Percentiles rank a stretch among this genome's conserved stretches.
phyloP scores from a whole-genome alignment of 176 grass and related monocot species.

The Saccharum spontaneum region DNA sequence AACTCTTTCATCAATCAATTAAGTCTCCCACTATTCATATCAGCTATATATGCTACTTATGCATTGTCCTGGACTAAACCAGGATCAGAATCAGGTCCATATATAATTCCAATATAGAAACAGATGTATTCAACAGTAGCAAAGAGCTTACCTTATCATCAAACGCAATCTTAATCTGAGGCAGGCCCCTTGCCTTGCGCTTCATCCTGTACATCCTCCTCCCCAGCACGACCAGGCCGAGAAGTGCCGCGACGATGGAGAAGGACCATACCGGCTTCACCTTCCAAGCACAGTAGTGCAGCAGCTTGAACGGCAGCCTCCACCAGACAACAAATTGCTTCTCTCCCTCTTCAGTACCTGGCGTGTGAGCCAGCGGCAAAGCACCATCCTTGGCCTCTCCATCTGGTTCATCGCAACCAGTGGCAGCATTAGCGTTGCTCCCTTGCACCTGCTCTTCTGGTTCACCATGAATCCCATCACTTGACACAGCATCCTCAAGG shows the following conservation, averaged over 20 bases:
- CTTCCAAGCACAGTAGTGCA: constrained; percentile 58
- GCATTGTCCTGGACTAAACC: neutral
- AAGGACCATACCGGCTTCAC: constrained; percentile 67
- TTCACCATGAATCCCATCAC: neutral
- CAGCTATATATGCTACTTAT: neutral
- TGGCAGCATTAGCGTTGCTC: neutral
- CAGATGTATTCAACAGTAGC: neutral
- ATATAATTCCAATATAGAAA: neutral
- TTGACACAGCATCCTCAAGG: neutral
- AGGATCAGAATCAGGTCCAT: neutral
- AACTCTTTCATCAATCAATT: neutral
- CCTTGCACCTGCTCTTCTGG: neutral
- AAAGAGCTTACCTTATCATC: constrained; percentile 61
- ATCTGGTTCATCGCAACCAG: neutral
- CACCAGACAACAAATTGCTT: constrained; percentile 37
- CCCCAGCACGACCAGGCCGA: constrained; percentile 53
- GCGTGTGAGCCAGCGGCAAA: constrained; percentile 21
- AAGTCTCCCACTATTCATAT: neutral
- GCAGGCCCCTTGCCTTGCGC: constrained; percentile 45
- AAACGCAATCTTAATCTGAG: constrained; percentile 48
- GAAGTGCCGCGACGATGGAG: constrained; percentile 47
- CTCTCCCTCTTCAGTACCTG: neutral
- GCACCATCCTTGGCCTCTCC: neutral
- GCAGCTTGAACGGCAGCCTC: constrained; percentile 56
- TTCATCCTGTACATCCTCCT: constrained; percentile 69